Conservation (phyloP, 805 yeast genomes). For the Candida pseudoglaebosa region DNA sequence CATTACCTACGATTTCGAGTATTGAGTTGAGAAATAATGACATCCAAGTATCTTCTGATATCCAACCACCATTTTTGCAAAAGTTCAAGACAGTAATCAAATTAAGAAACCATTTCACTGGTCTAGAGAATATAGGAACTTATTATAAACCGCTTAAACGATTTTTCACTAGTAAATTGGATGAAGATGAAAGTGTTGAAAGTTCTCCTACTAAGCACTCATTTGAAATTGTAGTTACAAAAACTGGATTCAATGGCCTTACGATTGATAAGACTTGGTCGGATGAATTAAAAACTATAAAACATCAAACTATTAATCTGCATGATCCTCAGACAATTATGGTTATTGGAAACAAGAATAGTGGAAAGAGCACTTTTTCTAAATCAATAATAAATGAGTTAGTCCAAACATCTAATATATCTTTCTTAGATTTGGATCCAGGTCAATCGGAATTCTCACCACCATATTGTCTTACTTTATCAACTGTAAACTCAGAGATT, state of each 20-base stretch:
- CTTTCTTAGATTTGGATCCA: constrained; percentile 76
- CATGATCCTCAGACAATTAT: constrained; percentile 26
- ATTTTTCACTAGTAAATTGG: constrained; percentile 23
- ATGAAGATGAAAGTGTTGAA: constrained; percentile 8
- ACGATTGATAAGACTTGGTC: constrained; percentile 13
- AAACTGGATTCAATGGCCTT: constrained; percentile 20
- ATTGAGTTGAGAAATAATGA: constrained; percentile 32
- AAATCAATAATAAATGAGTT: constrained; percentile 51
- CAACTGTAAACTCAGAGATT: constrained; percentile 24
- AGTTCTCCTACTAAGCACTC: constrained; percentile 26
- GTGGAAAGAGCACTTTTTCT: constrained; percentile 78
- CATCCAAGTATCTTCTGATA: constrained; percentile 24
- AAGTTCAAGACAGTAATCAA: constrained; percentile 41
- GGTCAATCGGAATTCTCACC: constrained; percentile 79
- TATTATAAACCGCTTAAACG: constrained; percentile 45
- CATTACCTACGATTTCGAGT: constrained; percentile 42
- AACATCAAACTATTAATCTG: constrained; percentile 1
- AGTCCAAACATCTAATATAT: constrained; percentile 31
- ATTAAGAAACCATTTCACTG: constrained; percentile 34
- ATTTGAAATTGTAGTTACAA: constrained; percentile 32
- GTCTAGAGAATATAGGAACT: constrained; percentile 41
- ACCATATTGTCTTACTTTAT: constrained; percentile 67
- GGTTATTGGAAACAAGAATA: constrained; percentile 63
- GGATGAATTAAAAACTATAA: constrained; percentile 5
- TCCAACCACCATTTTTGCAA: constrained; percentile 34